Percentiles rank a stretch among this genome's conserved stretches.
phyloP scores from a whole-genome alignment of 805 yeast species.

The Torulaspora indica region DNA sequence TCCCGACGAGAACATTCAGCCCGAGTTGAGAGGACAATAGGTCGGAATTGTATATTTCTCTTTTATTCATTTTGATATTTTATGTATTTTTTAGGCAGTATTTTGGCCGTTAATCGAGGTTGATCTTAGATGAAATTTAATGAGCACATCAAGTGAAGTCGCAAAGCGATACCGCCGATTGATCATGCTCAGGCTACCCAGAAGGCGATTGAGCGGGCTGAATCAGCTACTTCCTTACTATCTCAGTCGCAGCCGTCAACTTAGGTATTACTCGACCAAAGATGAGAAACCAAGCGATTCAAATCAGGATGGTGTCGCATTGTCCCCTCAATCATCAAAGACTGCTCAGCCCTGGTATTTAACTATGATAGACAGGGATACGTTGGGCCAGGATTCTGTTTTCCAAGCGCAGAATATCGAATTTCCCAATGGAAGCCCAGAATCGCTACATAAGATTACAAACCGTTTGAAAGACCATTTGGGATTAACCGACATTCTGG shows the following conservation, averaged over 20 bases:
- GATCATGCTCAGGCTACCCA: not conserved
- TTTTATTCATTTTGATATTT: not conserved
- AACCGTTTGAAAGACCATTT: constrained; percentile 50
- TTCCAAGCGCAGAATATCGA: constrained; percentile 45
- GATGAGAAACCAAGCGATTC: not conserved
- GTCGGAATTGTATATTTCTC: not conserved
- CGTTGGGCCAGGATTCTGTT: constrained; percentile 37
- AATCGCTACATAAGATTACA: constrained; percentile 34
- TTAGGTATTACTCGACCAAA: constrained; percentile 1
- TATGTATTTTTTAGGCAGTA: constrained; percentile 2
- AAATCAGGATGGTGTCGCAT: not conserved
- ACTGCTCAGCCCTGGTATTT: constrained; percentile 55
- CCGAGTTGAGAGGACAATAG: constrained; percentile 35
- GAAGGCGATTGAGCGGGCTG: not conserved
- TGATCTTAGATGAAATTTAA: too few species aligned
- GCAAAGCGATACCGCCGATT: not conserved
- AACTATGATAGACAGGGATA: constrained; percentile 37
- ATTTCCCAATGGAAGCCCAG: constrained; percentile 59
- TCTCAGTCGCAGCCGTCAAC: not conserved
- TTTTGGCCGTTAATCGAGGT: not conserved
- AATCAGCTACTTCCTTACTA: not conserved
- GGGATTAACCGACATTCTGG: constrained; percentile 57
- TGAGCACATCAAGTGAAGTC: too few species aligned
- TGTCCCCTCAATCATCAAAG: not conserved
- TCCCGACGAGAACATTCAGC: constrained; percentile 36